Base-by-base conservation (phyloP, 2,329 filamentous ascomycete genomes). In the Pseudogymnoascus sp. region DNA sequence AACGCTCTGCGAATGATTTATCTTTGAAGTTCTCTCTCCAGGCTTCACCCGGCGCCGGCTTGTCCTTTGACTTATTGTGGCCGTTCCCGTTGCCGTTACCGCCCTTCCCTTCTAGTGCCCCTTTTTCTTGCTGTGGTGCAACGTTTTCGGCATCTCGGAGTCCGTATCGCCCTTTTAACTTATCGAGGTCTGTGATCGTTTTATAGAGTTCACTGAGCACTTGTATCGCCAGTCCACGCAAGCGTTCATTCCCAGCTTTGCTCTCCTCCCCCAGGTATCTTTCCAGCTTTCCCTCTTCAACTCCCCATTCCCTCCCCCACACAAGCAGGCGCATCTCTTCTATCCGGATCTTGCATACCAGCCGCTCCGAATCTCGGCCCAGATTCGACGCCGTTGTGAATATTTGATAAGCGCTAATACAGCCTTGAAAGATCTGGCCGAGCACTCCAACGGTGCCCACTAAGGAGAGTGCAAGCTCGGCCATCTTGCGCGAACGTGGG, bases 281-380 rank as follows among this genome's bases (percentile, higher is more conserved):
- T 67, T 79, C 77, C 1, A 79, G 69, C 58, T 65, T 71, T 4
- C 77, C 77, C 68, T 79, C 77, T 8, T 75, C 72, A 35, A 79
- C 76, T 24, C 77, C 77, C 77, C 77, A 79, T 64, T 78, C 75
- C 33, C 77, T 69, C 15, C 77, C 77, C 77, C 77, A 79, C 62
- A 78, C 75, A 31, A 76, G 68, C 36, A 79, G 71, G 3, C 77
- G 73, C 75, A 77, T 78, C 73, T 79, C 77, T 69, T 79, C 77
- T 66, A 79, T 79, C 59, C 76, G 74, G 61, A 79, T 75, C 66
- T 79, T 79, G 70, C 77, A 79, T 44, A 77, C 68, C 33, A 79
- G 69, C 39, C 74, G 73, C 67, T 77, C 74, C 63, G 72, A 73
- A 67, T 79, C 76, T 21, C 68, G 68, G 62, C 77, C 76, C n/a